These are phyloP conservation scores for Volvox africanus DNA, from an alignment of 139 green algal species.

Conservation along the genomic window DNA sequence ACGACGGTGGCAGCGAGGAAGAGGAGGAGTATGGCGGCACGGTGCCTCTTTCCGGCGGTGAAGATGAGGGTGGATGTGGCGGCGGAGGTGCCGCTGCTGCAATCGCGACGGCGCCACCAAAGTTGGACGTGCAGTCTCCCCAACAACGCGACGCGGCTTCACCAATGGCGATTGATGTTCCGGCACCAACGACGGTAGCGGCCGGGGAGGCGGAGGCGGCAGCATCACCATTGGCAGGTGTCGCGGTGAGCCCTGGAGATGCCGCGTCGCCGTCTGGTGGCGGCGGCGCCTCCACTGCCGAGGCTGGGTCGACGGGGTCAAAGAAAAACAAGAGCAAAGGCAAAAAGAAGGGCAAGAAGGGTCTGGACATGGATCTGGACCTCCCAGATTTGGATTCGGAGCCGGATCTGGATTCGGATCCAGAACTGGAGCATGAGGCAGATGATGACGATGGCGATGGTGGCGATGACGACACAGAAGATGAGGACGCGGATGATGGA, in stretches of 20 bases:
- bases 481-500: not conserved
- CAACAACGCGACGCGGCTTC: not conserved
- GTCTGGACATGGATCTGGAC: conserved; percentile 14
- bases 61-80: not conserved
- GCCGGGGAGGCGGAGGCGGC: not conserved
- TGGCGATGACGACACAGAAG: not conserved
- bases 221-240: not conserved
- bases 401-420: conserved; percentile 28
- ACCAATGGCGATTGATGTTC: not conserved
- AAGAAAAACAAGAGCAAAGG: conserved; percentile 1
- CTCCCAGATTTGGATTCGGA: conserved; percentile 33
- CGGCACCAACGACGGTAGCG: not conserved
- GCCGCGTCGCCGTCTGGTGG: not conserved
- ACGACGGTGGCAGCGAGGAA: not conserved
- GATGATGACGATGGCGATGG: not conserved
- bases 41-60: not conserved
- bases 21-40: not conserved
- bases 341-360: not conserved
- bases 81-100: not conserved
- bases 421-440: not conserved
- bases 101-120: not conserved
- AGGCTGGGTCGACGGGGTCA: not conserved
- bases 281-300: not conserved
- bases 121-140: not conserved
- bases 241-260: not conserved